Evolutionary conservation across 768 basidiomycete genomes (phyloP), one percentile per base, ranked within the genome.

Genomic region (Suillus variegatus): DNA sequence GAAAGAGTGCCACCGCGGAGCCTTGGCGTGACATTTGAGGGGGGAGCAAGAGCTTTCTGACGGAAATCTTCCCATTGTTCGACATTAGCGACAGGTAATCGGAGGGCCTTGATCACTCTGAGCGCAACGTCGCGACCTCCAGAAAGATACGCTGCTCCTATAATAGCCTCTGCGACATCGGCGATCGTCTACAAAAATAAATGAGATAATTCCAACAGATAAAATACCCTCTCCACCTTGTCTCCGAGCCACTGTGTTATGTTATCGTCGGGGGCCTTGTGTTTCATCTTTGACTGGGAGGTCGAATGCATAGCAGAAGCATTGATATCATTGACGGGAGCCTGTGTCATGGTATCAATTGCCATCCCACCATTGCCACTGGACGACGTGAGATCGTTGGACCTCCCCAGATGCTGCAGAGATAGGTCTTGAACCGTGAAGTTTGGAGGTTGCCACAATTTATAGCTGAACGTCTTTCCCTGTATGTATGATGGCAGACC

Each of bases 121-220:
- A 93, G 82, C 7, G 89, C 93, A 22, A 77, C 75, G 61, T 91
- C 89, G 58, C 82, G 80, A 61, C 92, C 93, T 13, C 90, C 89
- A 28, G 89, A 86, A 54, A 91, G 80, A 72, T 88, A 94, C 6
- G 90, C 92, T 20, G 93, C 93, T 41, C 90, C 94, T 35, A 94
- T 87, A 65, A 95, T 86, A 4, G 94, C 92, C 76, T 95, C 94
- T 10, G 86, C 85, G 51, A 94, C 91, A 76, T 95, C 94, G 58
- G 94, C 93, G 36, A 94, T 81, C 25, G 88, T 86, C 93, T 94
- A 40, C 32, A 62, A 22, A 70, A 20, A 28, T 44, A 47, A 60
- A 58, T 76, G 62, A 73, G 58, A 10, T 66, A 32, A 61, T 51
- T 60, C 55, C 40, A 58, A 7, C 62, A 51, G 58, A 64, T 57